phyloP scores from a whole-genome alignment of 495 filamentous ascomycete genomes.

The Pseudotulostoma volvatum region DNA sequence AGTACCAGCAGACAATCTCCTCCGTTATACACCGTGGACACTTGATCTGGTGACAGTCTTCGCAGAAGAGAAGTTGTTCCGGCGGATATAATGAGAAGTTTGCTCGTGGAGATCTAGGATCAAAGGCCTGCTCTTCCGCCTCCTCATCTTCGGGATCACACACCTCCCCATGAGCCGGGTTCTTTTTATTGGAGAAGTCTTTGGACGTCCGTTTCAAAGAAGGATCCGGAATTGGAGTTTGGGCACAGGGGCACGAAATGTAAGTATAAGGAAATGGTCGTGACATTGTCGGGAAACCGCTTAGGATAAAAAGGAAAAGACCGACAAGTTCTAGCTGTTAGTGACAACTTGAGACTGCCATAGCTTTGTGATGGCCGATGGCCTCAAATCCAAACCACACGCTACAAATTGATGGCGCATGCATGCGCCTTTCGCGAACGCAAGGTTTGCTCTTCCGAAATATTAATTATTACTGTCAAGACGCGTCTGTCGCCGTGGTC shows the following conservation, averaged over 20 bases:
- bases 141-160: conserved; percentile 33
- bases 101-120: conserved; percentile 66
- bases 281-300: conserved; percentile 49
- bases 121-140: conserved; percentile 66
- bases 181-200: conserved; percentile 24
- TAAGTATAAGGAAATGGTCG: conserved; percentile 73
- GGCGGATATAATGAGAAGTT: conserved; percentile 84
- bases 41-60: conserved; percentile 89
- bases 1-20: conserved; percentile 86
- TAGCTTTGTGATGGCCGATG: too few species aligned
- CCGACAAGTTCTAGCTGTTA: too few species aligned
- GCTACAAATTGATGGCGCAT: too few species aligned
- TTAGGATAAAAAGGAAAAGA: too few species aligned
- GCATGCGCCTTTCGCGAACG: too few species aligned
- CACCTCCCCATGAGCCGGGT: conserved; percentile 15
- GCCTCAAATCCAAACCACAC: too few species aligned
- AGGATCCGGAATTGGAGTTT: conserved; percentile 30
- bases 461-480: too few species aligned
- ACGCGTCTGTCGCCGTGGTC: too few species aligned
- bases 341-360: too few species aligned
- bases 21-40: conserved; percentile 84
- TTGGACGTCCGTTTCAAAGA: conserved; percentile 24
- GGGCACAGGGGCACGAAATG: conserved; percentile 82
- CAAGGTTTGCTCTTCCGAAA: too few species aligned
- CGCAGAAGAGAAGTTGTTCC: conserved; percentile 89